Evolutionary conservation across 2,329 filamentous ascomycete species (phyloP), one percentile per base, ranked within the genome.

Genomic region (Phialocephala subalpina): DNA sequence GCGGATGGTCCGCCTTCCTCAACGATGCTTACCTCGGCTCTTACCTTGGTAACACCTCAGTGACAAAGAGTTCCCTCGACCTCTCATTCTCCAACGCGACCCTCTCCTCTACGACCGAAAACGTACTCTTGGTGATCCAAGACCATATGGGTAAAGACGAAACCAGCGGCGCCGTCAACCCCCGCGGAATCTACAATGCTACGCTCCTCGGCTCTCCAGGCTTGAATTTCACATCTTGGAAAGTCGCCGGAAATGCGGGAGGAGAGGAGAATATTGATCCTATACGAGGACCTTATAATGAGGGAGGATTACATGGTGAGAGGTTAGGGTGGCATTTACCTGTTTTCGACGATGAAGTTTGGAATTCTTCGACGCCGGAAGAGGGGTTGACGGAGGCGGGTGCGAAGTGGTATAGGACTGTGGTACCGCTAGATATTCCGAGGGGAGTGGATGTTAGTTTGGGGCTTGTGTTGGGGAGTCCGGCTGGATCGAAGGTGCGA

Each of bases 71-170:
- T 2, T 78, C 77, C 1, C 71, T 78, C 2, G 79, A 80, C 0
- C 79, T 89, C 22, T 81, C 82, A 0, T 87, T 89, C 72, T 73
- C 78, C 49, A 84, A 85, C 57, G 80, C 79, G 2, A 83, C 81
- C 1, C 69, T 86, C 0, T 75, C 77, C 45, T 69, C 75, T 0
- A 77, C 78, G 0, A 73, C 70, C 0, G 75, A 80, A 0, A 86
- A 87, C 63, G 74, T 84, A 1, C 78, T 88, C 6, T 80, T 87
- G n/a, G 76, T 88, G 3, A 78, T 88, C 27, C 84, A 87, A 75
- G 85, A 90, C 71, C 83, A 89, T 76, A 86, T 84, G 20, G 87
- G 87, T 11, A 85, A 89, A 71, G 86, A 88, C 58, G 80, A 86
- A 29, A 82, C 82, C 0, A 78, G 79, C 1, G 80, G 78, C 0